These are phyloP conservation scores for Tylopilus sp. DNA, from an alignment of 768 basidiomycete species.

Conservation along the genomic window DNA sequence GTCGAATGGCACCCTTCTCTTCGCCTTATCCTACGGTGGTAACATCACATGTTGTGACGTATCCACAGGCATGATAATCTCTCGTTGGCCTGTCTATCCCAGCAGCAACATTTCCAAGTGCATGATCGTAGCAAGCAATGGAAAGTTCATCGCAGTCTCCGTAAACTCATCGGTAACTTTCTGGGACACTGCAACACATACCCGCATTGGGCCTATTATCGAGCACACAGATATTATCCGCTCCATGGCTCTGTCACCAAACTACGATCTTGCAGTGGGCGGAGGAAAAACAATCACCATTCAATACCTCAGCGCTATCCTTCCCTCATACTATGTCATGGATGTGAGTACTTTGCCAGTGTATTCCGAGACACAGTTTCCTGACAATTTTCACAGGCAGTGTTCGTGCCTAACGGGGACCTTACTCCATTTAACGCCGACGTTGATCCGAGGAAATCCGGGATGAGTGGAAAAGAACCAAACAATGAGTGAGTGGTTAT, in stretches of 20 bases:
- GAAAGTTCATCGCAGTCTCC: slow-evolving; percentile 7
- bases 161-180: slow-evolving; percentile 3
- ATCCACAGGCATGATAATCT: not conserved
- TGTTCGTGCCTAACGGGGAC: not conserved
- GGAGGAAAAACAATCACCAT: slow-evolving; percentile 3
- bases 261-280: slow-evolving; percentile 4
- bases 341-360: slow-evolving; percentile 4
- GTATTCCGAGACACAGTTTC: not conserved
- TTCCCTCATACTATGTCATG: slow-evolving; percentile 6
- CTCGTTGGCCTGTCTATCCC: not conserved
- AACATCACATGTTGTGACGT: slow-evolving; percentile 6
- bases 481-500: slow-evolving; percentile 1
- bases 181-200: slow-evolving; percentile 6
- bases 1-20: not conserved
- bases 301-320: slow-evolving; percentile 2
- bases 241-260: slow-evolving; percentile 9
- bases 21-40: slow-evolving; percentile 8
- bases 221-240: not conserved
- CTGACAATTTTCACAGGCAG: not conserved
- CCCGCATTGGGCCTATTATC: slow-evolving; percentile 7
- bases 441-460: not conserved
- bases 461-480: not conserved
- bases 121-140: slow-evolving; percentile 8
- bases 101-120: not conserved
- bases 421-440: no score